A percentile compares a stretch with the other conserved stretches of the same genome.
Evolutionary conservation across 176 grass and related monocot genomes (phyloP).

Genomic region (Pontederia paniculata): DNA sequence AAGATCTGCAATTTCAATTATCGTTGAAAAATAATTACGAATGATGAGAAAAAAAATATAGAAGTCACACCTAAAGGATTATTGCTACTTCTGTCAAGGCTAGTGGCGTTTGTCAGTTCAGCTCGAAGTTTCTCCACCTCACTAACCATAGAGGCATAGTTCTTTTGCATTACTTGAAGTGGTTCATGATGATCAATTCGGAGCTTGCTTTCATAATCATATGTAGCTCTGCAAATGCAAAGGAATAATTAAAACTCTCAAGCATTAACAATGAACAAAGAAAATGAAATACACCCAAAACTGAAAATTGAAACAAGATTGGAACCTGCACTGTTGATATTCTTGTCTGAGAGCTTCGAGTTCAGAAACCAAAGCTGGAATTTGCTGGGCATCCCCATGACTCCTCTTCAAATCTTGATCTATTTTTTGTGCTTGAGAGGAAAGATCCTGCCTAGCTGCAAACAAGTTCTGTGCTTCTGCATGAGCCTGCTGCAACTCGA

Average conservation of each 20-base stretch:
- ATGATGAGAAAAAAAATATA: constrained; percentile 1
- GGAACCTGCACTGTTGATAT: constrained; percentile 68
- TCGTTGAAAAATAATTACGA: too few relatives aligned
- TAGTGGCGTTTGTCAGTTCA: constrained; percentile 61
- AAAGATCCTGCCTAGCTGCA: constrained; percentile 45
- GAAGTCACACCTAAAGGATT: constrained; percentile 13
- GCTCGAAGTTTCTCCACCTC: constrained; percentile 79
- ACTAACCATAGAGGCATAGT: constrained; percentile 75
- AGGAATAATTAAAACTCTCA: constrained; percentile 5
- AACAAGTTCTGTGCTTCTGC: constrained; percentile 50
- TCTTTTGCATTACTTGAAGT: constrained; percentile 69
- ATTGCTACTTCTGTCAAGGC: constrained; percentile 30
- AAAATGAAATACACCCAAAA: constrained; percentile 11
- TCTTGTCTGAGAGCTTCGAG: constrained; percentile 58
- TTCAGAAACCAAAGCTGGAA: constrained; percentile 41
- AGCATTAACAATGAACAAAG: not conserved
- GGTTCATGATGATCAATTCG: constrained; percentile 69
- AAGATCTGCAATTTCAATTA: not conserved
- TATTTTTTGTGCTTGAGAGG: constrained; percentile 45
- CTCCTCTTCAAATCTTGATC: constrained; percentile 78
- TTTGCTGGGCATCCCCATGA: constrained; percentile 66
- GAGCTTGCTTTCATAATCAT: constrained; percentile 87
- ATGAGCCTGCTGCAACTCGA: constrained; percentile 69
- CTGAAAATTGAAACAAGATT: constrained; percentile 1
- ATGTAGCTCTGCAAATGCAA: constrained; percentile 46